Base-by-base conservation (phyloP, 1,284 basidiomycete genomes). In the Agaricales sp. region DNA sequence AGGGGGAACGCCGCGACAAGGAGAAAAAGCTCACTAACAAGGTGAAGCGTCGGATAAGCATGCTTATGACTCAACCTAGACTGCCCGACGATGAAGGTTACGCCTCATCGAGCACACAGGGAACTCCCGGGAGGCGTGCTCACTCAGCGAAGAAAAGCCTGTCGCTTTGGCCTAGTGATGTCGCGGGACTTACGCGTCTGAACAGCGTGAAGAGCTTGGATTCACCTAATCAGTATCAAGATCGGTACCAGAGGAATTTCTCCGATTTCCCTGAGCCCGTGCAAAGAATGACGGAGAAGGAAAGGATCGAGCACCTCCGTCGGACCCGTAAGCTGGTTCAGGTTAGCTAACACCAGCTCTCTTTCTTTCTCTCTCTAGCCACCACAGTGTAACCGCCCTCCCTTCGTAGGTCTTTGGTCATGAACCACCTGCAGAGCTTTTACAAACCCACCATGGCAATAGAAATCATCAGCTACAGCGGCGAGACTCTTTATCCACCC, bases 301-400 rank as follows among this genome's bases (percentile, higher is more conserved):
- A 41, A 18, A n/a, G 39, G 39, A 20, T 41, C 16, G 39, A 66
- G 55, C 69, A 67, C 50, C 66, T 75, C 44, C 65, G 65, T 50
- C 67, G 73, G 21, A 70, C 70, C 19, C 60, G 67, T 54, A 76
- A 75, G 60, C 69, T 77, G 64, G 59, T 67, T 16, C 69, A 74
- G 66, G 74, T 75, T 53, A 26, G 62, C 56, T 23, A 8, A 8
- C 19, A 16, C 39, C 6, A 41, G 39, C 19, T n/a, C n/a, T 24
- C 20, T 49, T 23, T 19, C 19, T 41, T 30, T 18, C 37, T 49
- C 23, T 23, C 37, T 16, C 43, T 39, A 48, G 48, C 41, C 20
- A 39, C 4, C 16, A 16, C 16, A 23, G 50, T 47, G n/a, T n/a
- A n/a, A n/a, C n/a, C n/a, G n/a, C n/a, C n/a, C n/a, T n/a, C n/a